Conservation (phyloP, 208 protist genomes). For the Leptomonas pyrrhocoris region DNA sequence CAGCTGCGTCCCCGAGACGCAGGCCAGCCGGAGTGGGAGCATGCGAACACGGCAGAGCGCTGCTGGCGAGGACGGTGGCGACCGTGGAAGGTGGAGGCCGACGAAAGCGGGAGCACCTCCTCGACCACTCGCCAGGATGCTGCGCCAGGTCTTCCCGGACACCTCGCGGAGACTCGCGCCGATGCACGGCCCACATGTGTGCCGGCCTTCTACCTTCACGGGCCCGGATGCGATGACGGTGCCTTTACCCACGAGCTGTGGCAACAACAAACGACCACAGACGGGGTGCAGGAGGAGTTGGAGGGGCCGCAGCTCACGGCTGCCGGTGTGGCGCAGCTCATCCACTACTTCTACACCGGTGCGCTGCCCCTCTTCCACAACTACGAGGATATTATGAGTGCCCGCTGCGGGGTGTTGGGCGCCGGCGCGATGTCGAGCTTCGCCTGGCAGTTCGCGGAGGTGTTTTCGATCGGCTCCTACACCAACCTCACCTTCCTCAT, state of each 20-base stretch:
- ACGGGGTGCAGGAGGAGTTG: background rate
- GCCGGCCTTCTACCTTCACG: conserved; percentile 24
- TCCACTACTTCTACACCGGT: conserved; percentile 32
- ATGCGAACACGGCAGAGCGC: background rate
- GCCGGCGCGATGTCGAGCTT: background rate
- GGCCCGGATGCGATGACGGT: conserved; percentile 8
- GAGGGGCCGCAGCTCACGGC: conserved; percentile 7
- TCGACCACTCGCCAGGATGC: background rate
- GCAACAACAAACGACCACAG: background rate
- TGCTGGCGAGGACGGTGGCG: background rate
- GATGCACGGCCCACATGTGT: background rate
- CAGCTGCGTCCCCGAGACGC: background rate
- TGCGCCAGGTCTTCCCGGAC: background rate
- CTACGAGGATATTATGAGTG: conserved; percentile 5
- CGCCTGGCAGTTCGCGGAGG: conserved; percentile 22
- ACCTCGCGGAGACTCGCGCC: background rate
- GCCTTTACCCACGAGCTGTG: conserved; percentile 5
- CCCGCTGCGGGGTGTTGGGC: background rate
- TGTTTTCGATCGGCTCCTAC: conserved; percentile 24
- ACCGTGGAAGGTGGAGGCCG: background rate
- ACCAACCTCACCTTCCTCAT: conserved; percentile 25
- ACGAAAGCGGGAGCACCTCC: background rate
- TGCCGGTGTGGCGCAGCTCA: conserved; percentile 17
- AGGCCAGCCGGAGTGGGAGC: background rate
- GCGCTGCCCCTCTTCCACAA: conserved; percentile 24